phyloP scores from a whole-genome alignment of 1,139 yeast species.

The Yamadazyma taylorii region DNA sequence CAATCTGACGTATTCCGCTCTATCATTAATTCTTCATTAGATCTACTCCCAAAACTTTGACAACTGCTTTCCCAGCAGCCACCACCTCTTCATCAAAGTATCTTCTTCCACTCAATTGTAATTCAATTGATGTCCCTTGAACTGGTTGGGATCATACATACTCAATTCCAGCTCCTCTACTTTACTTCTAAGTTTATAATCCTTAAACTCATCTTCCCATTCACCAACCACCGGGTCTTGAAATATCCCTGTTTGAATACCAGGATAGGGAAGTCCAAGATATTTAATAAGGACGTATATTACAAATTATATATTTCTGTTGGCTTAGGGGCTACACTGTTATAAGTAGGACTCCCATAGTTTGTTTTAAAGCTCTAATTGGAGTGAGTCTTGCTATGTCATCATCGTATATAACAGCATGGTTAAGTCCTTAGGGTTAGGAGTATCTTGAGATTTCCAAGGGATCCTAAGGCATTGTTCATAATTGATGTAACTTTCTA shows the following conservation, averaged over 20 bases:
- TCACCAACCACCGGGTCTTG: conserved; percentile 53
- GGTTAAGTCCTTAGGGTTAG: conserved; percentile 38
- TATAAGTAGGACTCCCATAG: conserved; percentile 59
- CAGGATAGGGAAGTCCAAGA: conserved; percentile 63
- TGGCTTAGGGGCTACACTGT: conserved; percentile 71
- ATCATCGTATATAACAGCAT: conserved; percentile 42
- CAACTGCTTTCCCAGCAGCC: conserved; percentile 40
- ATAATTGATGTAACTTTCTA: conserved; percentile 57
- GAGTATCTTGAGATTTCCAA: conserved; percentile 56
- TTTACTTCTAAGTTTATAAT: conserved; percentile 36
- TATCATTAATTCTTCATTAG: conserved; percentile 10
- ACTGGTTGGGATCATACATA: conserved; percentile 33
- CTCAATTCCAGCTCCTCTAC: conserved; percentile 45
- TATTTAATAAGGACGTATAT: conserved; percentile 67
- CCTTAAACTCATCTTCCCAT: conserved; percentile 35
- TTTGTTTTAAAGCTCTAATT: conserved; percentile 29
- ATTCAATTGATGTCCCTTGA: conserved; percentile 44
- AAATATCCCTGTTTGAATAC: conserved; percentile 59
- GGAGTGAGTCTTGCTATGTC: conserved; percentile 48
- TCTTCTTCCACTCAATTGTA: conserved; percentile 41
- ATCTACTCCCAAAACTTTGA: conserved; percentile 25
- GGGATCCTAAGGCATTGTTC: conserved; percentile 54
- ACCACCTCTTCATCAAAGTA: conserved; percentile 43
- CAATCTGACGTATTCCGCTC: too few species aligned
- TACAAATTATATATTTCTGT: conserved; percentile 73